Percentiles rank a stretch among this genome's conserved stretches.
These are phyloP conservation scores for Teratosphaeria pseudoeucalypti DNA, from an alignment of 2,329 filamentous ascomycete genomes.

Conservation along the genomic window DNA sequence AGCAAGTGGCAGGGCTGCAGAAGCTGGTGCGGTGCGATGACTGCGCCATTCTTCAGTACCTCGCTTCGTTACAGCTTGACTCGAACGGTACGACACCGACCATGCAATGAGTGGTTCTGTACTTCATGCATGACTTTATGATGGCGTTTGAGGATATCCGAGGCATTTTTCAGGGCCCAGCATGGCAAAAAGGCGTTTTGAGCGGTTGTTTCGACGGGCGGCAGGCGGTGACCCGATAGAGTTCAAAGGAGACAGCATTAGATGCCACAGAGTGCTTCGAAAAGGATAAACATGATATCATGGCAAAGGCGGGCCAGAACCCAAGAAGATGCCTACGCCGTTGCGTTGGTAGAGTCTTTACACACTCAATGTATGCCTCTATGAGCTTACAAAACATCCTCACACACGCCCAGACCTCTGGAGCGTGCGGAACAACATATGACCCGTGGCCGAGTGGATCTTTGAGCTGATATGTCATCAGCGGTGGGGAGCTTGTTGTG, in stretches of 20 bases:
- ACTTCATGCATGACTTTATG: not conserved
- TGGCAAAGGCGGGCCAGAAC: not conserved
- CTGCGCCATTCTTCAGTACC: constrained; percentile 18
- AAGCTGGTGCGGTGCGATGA: constrained; percentile 37
- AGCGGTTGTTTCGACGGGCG: not conserved
- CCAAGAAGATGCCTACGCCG: not conserved
- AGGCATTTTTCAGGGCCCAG: not conserved
- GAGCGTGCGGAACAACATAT: not conserved
- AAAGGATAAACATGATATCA: not conserved
- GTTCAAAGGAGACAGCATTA: not conserved
- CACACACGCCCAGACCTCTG: not conserved
- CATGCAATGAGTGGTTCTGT: not conserved
- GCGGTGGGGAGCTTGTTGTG: not conserved
- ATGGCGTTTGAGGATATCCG: not conserved
- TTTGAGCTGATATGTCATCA: not conserved
- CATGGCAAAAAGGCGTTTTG: not conserved
- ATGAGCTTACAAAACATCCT: not conserved
- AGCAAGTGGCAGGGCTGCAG: constrained; percentile 32
- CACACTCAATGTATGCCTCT: not conserved
- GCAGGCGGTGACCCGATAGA: not conserved
- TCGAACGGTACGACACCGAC: not conserved
- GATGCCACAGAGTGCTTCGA: not conserved
- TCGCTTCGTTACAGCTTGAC: constrained; percentile 2
- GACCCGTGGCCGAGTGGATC: not conserved
- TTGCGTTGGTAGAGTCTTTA: not conserved